Base-by-base conservation (phyloP, 2,329 filamentous ascomycete species). In the Aspergillus spinulosporus region DNA sequence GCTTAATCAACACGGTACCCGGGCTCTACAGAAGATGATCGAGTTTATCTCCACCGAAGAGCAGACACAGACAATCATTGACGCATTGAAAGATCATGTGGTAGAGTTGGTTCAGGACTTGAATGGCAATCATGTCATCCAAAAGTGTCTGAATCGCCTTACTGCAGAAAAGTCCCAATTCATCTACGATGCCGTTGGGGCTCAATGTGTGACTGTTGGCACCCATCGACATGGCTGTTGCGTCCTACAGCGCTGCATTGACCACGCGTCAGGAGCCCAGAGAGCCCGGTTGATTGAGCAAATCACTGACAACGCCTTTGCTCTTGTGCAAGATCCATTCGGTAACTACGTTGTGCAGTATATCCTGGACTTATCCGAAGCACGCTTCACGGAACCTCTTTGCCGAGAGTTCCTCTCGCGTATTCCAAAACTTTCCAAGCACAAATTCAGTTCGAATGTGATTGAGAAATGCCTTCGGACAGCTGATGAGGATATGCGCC, bases 321-420 rank as follows among this genome's bases (percentile, higher is more conserved):
- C 88, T 37, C 84, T 99, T 8, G 92, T 99, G 15, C 92, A 97
- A 73, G 94, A 99, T 72, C 93, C 94, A 0, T 99, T 97, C 66
- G 94, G 94, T 70, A 99, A 99, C 76, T 99, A 99, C 64, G 94
- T 99, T 49, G 89, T 99, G 49, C 94, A 99, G 77, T 99, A 99
- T 78, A 97, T 99, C 70, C 86, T 99, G 64, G 94, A 97, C 71
- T 83, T 97, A 53, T 91, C 92, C 63, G 92, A 99, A 70, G 82
- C 88, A 9, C 81, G 80, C 64, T 97, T 96, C 76, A 97, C 93
- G 1, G 89, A 94, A 67, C 93, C 93, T 3, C 81, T 99, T 40
- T 94, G 95, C 59, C 79, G 82, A 52, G 88, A 87, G 68, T 97
- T 99, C 79, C 78, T 83, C 54, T 88, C 88, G 66, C 80, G 90